phyloP scores from a whole-genome alignment of 1,139 yeast genomes.

The Pneumocystis jirovecii region DNA sequence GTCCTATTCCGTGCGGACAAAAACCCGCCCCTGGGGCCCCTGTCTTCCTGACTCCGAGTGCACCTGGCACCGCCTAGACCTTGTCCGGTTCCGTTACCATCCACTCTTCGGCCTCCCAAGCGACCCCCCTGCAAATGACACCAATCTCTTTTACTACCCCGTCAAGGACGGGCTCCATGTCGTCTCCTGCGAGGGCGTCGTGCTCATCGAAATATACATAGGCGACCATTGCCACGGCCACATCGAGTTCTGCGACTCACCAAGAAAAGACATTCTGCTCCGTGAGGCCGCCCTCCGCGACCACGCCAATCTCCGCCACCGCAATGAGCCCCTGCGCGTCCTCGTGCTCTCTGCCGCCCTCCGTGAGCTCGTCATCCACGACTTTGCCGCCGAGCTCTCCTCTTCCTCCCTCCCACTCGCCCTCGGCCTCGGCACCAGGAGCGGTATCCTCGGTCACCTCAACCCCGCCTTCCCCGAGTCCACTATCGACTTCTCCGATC shows the following conservation, averaged over 20 bases:
- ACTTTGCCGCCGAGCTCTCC: conserved; percentile 17
- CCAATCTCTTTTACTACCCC: conserved; percentile 32
- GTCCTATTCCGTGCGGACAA: conserved; percentile 38
- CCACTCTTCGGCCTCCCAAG: conserved; percentile 60
- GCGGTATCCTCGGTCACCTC: not conserved
- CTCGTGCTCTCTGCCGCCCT: not conserved
- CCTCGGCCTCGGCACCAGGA: not conserved
- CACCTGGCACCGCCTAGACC: conserved; percentile 74
- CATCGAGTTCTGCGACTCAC: conserved; percentile 49
- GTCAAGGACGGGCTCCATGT: conserved; percentile 37
- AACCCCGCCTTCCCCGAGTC: not conserved
- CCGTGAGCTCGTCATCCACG: conserved; percentile 18
- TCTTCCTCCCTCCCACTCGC: conserved; percentile 4
- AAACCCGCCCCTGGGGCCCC: conserved; percentile 29
- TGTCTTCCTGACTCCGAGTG: conserved; percentile 55
- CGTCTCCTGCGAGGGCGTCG: conserved; percentile 50
- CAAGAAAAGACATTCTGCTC: conserved; percentile 37
- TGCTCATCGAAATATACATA: conserved; percentile 47
- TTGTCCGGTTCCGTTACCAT: conserved; percentile 63
- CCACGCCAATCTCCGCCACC: not conserved
- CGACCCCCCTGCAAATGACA: conserved; percentile 29
- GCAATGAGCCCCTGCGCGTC: not conserved
- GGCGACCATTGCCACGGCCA: conserved; percentile 53
- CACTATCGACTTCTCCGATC: not conserved
- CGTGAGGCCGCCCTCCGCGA: conserved; percentile 34